Conservation (phyloP, 2,329 filamentous ascomycete genomes). For the Cladorrhinum sp. region DNA sequence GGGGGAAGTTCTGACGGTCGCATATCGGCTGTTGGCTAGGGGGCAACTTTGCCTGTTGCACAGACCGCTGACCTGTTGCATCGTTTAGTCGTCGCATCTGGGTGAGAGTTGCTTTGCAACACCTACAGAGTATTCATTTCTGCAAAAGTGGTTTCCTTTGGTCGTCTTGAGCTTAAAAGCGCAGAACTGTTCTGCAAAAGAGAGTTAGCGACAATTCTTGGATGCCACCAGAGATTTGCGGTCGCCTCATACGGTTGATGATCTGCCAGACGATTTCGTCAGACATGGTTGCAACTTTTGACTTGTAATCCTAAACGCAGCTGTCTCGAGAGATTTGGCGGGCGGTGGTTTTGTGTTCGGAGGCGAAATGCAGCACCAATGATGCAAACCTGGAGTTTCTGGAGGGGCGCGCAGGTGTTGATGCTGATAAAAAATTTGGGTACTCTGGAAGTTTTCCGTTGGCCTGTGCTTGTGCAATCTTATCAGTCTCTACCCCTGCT, state of each 20-base stretch:
- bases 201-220: constrained; percentile 60
- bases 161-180: constrained; percentile 85
- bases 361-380: background rate
- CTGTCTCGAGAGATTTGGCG: background rate
- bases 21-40: constrained; percentile 87
- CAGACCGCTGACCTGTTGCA: constrained; percentile 36
- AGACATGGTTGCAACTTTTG: constrained; percentile 58
- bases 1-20: constrained; percentile 81
- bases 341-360: constrained; percentile 4
- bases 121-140: constrained; percentile 82
- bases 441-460: constrained; percentile 8
- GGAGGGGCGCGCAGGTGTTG: constrained; percentile 8
- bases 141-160: constrained; percentile 88
- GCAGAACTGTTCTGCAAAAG: constrained; percentile 54
- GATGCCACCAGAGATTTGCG: background rate
- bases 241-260: constrained; percentile 60
- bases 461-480: constrained; percentile 9
- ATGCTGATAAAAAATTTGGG: constrained; percentile 14
- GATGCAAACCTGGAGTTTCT: constrained; percentile 1
- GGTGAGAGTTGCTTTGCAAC: background rate
- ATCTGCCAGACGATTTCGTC: constrained; percentile 98
- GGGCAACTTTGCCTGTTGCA: constrained; percentile 74
- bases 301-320: background rate
- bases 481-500: background rate
- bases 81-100: background rate